Evolutionary conservation across 495 filamentous ascomycete genomes (phyloP).

Genomic region (Collariella sp.): DNA sequence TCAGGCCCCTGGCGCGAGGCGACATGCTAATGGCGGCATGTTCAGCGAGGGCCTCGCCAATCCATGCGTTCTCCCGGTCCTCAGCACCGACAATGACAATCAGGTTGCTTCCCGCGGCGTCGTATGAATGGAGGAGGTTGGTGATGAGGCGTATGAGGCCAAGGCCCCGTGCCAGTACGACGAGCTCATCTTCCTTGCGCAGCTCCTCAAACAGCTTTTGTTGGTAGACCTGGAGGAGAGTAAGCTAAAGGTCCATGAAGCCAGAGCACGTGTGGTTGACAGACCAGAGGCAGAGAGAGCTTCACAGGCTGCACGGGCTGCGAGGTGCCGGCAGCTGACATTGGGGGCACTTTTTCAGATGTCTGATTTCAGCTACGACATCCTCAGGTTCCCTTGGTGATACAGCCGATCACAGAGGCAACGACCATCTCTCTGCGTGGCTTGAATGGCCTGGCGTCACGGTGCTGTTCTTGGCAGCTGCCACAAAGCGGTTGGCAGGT

Average conservation of each 20-base stretch:
- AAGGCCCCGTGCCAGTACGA: conserved; percentile 83
- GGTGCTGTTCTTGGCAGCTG: background rate
- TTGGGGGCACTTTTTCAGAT: conserved; percentile 10
- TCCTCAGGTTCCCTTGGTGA: background rate
- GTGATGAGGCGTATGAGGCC: conserved; percentile 84
- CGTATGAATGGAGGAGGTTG: conserved; percentile 91
- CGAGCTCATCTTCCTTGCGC: conserved; percentile 82
- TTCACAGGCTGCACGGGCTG: conserved; percentile 61
- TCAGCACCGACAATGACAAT: conserved; percentile 85
- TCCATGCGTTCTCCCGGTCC: conserved; percentile 89
- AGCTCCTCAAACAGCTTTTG: conserved; percentile 90
- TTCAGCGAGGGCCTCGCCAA: conserved; percentile 86
- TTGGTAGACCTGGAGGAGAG: conserved; percentile 54
- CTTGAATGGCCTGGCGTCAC: no score
- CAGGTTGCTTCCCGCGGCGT: conserved; percentile 89
- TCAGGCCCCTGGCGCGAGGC: conserved; percentile 73
- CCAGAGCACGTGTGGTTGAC: conserved; percentile 10
- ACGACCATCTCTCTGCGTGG: no score
- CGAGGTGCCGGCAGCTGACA: conserved; percentile 20
- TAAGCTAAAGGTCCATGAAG: background rate
- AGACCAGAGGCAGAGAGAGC: conserved; percentile 83
- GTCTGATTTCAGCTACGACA: background rate
- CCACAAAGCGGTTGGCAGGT: background rate
- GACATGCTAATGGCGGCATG: conserved; percentile 75
- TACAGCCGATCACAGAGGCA: no score